Evolutionary conservation across 257 asterid genomes (phyloP).

Genomic region (Rhazya stricta): DNA sequence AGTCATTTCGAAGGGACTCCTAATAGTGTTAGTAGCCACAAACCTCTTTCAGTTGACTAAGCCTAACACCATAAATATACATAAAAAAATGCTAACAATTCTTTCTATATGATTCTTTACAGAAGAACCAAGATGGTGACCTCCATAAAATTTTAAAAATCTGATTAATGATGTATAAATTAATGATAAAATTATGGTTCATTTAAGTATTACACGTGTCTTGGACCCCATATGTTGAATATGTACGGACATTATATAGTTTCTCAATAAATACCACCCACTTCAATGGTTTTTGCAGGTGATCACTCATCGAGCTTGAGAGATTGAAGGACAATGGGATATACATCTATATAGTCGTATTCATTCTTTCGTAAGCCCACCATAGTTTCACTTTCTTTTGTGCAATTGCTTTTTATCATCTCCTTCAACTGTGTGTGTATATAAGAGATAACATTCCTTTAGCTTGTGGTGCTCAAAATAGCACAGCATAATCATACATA

Average conservation of each 20-base stretch:
- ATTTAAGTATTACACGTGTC: constrained; percentile 11
- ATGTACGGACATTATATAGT: constrained; percentile 21
- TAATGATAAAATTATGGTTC: constrained; percentile 2
- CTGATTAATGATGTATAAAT: background rate
- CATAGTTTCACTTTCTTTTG: constrained; percentile 8
- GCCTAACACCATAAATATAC: constrained; percentile 6
- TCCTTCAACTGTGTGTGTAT: background rate
- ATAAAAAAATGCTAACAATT: background rate
- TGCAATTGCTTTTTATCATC: background rate
- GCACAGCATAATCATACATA: background rate
- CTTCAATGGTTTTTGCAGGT: constrained; percentile 15
- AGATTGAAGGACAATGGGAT: constrained; percentile 2
- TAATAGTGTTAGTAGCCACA: constrained; percentile 14
- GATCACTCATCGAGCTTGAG: background rate
- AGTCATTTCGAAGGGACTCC: constrained; percentile 13
- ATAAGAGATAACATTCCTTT: background rate
- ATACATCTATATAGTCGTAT: background rate
- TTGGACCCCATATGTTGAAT: background rate
- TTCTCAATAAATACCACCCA: constrained; percentile 20
- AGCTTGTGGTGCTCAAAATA: background rate
- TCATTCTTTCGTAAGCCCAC: constrained; percentile 15
- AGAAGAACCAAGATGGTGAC: background rate
- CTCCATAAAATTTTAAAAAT: background rate
- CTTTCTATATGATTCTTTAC: background rate
- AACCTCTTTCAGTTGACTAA: constrained; percentile 16